These are phyloP conservation scores for Leptographium flavum DNA, from an alignment of 2,329 filamentous ascomycete species.

Conservation along the genomic window DNA sequence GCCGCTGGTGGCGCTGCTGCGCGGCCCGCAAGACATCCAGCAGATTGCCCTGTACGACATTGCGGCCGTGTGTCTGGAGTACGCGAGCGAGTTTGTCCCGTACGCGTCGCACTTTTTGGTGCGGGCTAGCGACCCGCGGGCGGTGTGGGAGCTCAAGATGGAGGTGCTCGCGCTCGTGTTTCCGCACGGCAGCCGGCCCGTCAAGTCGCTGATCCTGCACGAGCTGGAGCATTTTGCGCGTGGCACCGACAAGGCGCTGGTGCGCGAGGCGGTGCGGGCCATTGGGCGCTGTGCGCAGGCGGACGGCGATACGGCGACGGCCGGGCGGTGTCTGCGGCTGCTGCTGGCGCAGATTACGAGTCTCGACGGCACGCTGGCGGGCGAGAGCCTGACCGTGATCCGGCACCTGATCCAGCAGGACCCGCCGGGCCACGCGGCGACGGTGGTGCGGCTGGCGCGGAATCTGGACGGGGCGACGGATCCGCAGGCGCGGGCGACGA, in stretches of 20 bases:
- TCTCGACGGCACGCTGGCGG: conserved; percentile 73
- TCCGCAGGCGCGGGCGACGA: conserved; percentile 78
- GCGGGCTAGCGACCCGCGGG: conserved; percentile 59
- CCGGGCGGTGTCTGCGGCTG: conserved; percentile 66
- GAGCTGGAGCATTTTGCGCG: conserved; percentile 90
- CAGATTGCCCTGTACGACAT: conserved; percentile 88
- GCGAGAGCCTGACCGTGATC: conserved; percentile 88
- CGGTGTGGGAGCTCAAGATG: conserved; percentile 83
- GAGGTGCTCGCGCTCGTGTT: conserved; percentile 87
- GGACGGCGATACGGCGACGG: conserved; percentile 42
- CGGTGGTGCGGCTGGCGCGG: conserved; percentile 77
- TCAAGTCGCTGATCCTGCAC: conserved; percentile 77
- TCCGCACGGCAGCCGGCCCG: conserved; percentile 58
- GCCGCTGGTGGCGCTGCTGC: conserved; percentile 71
- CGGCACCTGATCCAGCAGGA: conserved; percentile 90
- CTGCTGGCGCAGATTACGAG: conserved; percentile 80
- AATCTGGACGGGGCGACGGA: conserved; percentile 82
- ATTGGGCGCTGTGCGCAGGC: conserved; percentile 87
- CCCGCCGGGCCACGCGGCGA: conserved; percentile 64
- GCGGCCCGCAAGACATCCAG: conserved; percentile 75
- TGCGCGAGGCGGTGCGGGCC: conserved; percentile 79
- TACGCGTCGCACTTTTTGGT: conserved; percentile 86
- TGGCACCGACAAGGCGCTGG: conserved; percentile 56
- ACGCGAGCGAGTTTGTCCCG: conserved; percentile 69
- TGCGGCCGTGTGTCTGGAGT: conserved; percentile 71